Base-by-base conservation (phyloP, 306 rosid species). In the Sindora glabra region DNA sequence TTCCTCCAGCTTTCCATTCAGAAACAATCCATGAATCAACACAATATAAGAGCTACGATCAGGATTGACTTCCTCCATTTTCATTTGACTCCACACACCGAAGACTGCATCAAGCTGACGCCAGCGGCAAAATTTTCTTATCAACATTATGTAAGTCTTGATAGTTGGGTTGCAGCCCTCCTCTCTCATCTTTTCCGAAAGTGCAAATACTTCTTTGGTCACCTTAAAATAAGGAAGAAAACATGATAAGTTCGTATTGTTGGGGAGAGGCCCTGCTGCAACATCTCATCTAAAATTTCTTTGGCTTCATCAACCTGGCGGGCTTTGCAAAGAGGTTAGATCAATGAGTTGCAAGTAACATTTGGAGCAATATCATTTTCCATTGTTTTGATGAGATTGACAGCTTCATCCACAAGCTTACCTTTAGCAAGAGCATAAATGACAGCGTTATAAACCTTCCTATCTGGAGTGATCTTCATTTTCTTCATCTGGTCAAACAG, bases 81-180 rank as follows among this genome's bases (percentile, higher is more conserved):
- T 81, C 86, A 59, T 39, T 81, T 74, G 73, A 58, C 48, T 76
- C 97, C 96, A 91, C 74, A 87, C 10, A 82, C 65, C 81, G 25
- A 70, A 83, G 45, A 78, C 96, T 49, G 64, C 70, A 71, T 87
- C 82, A 69, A 87, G 75, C 62, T 91, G 81, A 36, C 83, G 75
- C 95, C 97, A 85, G 15, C 95, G 65, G 69, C 91, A 83, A 76
- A 87, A 87, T 71, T 88, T 91, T 67, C 96, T 70, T 40, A 91
- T 87, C 84, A 91, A 56, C 95, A 91, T 91, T 65, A 79, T 77
- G 42, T 87, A 91, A 46, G 97, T 91, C 75, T 91, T 96, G 38
- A 30, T 66, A 48, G 56, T 79, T 45, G 91, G 91, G 16, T 56
- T 8, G 72, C 97, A 90, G 10, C 95, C 78, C 54, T 30, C 62